Percentiles rank a stretch among this genome's conserved stretches.
Evolutionary conservation across 2,329 filamentous ascomycete genomes (phyloP).

Genomic region (Calonectria hongkongensis): DNA sequence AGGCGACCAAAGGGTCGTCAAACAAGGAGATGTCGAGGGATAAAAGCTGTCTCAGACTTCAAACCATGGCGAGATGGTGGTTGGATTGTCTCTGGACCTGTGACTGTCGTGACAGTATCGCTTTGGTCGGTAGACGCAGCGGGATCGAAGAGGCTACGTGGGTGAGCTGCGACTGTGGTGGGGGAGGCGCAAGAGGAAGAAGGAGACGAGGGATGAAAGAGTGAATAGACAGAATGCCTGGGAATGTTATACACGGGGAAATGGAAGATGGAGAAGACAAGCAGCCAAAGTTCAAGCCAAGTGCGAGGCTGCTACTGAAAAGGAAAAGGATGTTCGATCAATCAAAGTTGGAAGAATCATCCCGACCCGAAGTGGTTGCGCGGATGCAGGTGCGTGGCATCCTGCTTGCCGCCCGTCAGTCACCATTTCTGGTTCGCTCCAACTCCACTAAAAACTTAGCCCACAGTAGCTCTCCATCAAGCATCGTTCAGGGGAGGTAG

Average conservation of each 20-base stretch:
- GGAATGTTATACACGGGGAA: not conserved
- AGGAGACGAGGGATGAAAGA: conserved; percentile 18
- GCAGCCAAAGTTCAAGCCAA: conserved; percentile 18
- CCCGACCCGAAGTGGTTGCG: conserved; percentile 28
- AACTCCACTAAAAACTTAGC: conserved; percentile 30
- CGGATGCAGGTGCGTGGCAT: conserved; percentile 37
- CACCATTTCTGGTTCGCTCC: conserved; percentile 33
- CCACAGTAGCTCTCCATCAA: conserved; percentile 21
- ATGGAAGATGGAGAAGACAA: not conserved
- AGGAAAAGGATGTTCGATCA: conserved; percentile 12
- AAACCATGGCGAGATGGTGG: conserved; percentile 27
- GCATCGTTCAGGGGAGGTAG: conserved; percentile 31
- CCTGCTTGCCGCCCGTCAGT: conserved; percentile 34
- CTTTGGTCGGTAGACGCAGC: conserved; percentile 1
- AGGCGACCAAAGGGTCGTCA: not conserved
- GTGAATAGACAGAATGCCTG: not conserved
- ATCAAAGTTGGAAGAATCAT: conserved; percentile 32
- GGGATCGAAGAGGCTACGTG: conserved; percentile 18
- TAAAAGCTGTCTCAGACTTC: conserved; percentile 9
- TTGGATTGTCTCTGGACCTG: conserved; percentile 11
- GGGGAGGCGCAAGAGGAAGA: not conserved
- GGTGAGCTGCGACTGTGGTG: not conserved
- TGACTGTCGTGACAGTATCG: not conserved
- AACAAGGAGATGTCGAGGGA: conserved; percentile 4
- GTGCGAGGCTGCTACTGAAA: conserved; percentile 20